Conservation (phyloP, 192 early-diverging fungal species). For the Coemansia sp. region DNA sequence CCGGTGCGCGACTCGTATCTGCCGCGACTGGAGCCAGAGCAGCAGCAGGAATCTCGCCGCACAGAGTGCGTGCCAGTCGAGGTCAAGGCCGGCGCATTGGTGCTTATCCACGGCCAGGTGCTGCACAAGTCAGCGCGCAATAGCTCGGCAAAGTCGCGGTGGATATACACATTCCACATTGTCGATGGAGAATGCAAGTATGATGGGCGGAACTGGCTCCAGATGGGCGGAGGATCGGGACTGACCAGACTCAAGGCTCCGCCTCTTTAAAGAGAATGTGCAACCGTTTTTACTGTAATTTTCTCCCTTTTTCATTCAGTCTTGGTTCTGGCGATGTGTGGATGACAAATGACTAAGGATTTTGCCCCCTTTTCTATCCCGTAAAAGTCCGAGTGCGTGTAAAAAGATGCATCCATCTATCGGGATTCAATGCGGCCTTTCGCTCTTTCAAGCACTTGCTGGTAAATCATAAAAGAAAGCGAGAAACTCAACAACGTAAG, state of each 20-base stretch:
- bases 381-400: too few species aligned
- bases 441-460: neutral
- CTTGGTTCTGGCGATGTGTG: too few species aligned
- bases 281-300: neutral
- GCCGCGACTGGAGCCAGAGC: neutral
- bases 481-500: too few species aligned
- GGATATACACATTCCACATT: conserved; percentile 94
- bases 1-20: neutral
- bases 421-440: too few species aligned
- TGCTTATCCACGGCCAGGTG: conserved; percentile 87
- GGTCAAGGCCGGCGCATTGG: conserved; percentile 65
- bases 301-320: too few species aligned
- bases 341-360: too few species aligned
- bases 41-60: neutral
- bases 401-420: too few species aligned
- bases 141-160: conserved; percentile 71
- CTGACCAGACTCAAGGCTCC: conserved; percentile 28
- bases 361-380: too few species aligned
- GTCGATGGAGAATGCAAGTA: conserved; percentile 78
- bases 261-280: too few species aligned
- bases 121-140: conserved; percentile 85
- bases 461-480: neutral
- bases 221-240: conserved; percentile 26
- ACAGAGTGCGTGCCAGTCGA: conserved; percentile 18
- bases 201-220: conserved; percentile 79